These are phyloP conservation scores for Suillus placidus DNA, from an alignment of 768 basidiomycete species.

Conservation along the genomic window DNA sequence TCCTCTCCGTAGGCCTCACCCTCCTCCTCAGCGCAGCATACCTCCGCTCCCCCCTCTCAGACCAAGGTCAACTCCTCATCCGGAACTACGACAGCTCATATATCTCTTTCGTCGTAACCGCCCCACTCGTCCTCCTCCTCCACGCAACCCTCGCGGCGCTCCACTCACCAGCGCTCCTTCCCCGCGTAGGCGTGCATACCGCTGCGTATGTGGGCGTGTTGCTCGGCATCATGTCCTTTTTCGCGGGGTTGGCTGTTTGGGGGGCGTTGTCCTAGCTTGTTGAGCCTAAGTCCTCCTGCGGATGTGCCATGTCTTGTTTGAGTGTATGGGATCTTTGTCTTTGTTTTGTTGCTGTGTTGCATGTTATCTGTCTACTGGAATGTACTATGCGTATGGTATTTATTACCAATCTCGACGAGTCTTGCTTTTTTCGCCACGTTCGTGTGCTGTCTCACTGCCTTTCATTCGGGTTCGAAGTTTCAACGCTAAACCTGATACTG, in stretches of 20 bases:
- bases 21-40: constrained; percentile 57
- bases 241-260: constrained; percentile 76
- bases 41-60: constrained; percentile 52
- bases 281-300: background rate
- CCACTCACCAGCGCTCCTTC: constrained; percentile 68
- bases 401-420: background rate
- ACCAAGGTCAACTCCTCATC: too few species aligned
- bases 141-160: constrained; percentile 62
- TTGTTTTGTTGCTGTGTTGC: background rate
- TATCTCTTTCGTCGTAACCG: constrained; percentile 40
- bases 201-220: constrained; percentile 73
- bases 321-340: background rate
- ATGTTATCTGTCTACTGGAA: background rate
- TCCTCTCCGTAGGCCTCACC: constrained; percentile 69
- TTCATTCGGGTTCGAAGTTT: background rate
- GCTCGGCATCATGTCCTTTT: constrained; percentile 68
- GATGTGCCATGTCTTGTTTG: background rate
- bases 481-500: background rate
- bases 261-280: constrained; percentile 52
- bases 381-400: background rate
- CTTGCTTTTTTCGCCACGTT: background rate
- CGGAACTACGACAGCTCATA: constrained; percentile 28
- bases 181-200: constrained; percentile 73
- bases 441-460: background rate
- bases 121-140: constrained; percentile 46